phyloP scores from a whole-genome alignment of 2,329 filamentous ascomycete genomes.

The Pseudocercospora macadamiae region DNA sequence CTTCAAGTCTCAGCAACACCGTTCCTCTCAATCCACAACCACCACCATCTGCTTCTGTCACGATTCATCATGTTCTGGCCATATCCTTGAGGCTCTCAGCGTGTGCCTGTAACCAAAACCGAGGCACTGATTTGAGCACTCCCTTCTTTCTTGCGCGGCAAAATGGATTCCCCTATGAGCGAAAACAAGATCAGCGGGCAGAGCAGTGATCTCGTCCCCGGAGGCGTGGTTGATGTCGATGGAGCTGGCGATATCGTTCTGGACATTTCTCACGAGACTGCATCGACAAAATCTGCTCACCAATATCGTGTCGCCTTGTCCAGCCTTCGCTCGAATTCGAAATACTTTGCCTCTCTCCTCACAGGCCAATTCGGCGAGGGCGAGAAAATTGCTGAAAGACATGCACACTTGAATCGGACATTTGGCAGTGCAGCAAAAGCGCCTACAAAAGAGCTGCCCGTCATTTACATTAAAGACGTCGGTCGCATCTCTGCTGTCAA shows the following conservation, averaged over 20 bases:
- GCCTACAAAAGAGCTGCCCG: conserved; percentile 59
- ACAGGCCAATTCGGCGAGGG: conserved; percentile 67
- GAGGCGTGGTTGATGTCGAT: conserved; percentile 54
- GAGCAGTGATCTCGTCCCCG: neutral
- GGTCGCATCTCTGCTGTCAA: conserved; percentile 70
- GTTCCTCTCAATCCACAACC: too few relatives aligned
- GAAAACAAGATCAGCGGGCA: neutral
- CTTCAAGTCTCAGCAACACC: too few relatives aligned
- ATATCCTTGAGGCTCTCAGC: conserved; percentile 46
- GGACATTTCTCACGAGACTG: conserved; percentile 67
- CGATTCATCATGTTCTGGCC: conserved; percentile 51
- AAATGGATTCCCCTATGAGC: neutral
- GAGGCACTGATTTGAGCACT: neutral
- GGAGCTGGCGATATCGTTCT: conserved; percentile 67
- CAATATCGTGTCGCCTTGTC: conserved; percentile 66
- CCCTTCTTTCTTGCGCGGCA: neutral
- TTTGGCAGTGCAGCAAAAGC: conserved; percentile 49
- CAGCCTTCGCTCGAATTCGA: conserved; percentile 63
- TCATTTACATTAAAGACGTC: conserved; percentile 66
- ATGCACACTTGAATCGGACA: conserved; percentile 54
- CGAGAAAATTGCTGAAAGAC: conserved; percentile 55
- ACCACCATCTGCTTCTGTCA: neutral
- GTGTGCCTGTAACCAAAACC: neutral
- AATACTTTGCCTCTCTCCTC: conserved; percentile 71
- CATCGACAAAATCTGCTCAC: conserved; percentile 53